Conservation (phyloP, 2,329 filamentous ascomycete species). For the Curvularia eragrostidis region DNA sequence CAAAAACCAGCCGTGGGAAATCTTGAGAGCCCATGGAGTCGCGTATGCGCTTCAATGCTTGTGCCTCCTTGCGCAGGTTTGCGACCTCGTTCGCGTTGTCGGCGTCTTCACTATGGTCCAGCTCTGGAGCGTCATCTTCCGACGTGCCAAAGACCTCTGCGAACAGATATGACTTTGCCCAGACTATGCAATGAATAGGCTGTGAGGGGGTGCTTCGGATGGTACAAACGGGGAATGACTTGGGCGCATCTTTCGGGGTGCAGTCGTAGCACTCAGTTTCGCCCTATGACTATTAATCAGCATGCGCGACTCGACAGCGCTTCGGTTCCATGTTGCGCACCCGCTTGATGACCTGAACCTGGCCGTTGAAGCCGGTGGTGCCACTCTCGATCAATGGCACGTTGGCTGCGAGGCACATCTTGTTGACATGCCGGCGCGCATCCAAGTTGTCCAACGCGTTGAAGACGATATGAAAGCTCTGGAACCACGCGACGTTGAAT, state of each 20-base stretch:
- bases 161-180: constrained; percentile 95
- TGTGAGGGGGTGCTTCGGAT: constrained; percentile 96
- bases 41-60: constrained; percentile 82
- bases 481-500: constrained; percentile 90
- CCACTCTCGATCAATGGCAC: constrained; percentile 94
- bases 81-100: constrained; percentile 90
- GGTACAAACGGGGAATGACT: constrained; percentile 94
- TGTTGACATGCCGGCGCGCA: constrained; percentile 91
- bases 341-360: constrained; percentile 96
- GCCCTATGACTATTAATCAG: constrained; percentile 56
- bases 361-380: constrained; percentile 96
- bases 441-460: constrained; percentile 97
- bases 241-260: constrained; percentile 85
- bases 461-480: constrained; percentile 83
- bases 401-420: constrained; percentile 92
- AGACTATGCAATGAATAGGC: constrained; percentile 98
- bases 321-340: constrained; percentile 40
- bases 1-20: constrained; percentile 82
- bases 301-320: not conserved
- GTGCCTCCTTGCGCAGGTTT: constrained; percentile 82
- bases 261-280: constrained; percentile 97
- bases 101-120: constrained; percentile 80
- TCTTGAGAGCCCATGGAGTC: constrained; percentile 77
- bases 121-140: constrained; percentile 79
- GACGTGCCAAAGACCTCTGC: constrained; percentile 93